Conservation (phyloP, 2,329 filamentous ascomycete species). For the Claviceps arundinis region DNA sequence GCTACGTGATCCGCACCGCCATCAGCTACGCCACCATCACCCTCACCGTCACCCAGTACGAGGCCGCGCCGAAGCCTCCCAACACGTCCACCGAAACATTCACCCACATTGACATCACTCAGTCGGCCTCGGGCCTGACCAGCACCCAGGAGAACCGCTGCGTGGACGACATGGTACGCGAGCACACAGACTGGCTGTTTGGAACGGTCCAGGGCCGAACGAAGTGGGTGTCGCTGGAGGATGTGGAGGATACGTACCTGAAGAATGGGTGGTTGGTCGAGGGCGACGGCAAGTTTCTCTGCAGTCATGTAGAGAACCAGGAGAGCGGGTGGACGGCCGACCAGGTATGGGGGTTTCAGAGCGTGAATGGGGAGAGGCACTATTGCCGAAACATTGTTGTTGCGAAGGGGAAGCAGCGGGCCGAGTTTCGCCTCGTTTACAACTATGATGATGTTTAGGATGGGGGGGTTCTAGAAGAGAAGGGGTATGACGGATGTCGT, state of each 20-base stretch:
- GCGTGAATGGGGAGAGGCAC: conserved; percentile 35
- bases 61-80: conserved; percentile 28
- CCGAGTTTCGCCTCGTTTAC: conserved; percentile 41
- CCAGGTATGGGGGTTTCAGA: conserved; percentile 50
- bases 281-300: conserved; percentile 47
- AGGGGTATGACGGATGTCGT: too few relatives aligned
- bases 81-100: conserved; percentile 25
- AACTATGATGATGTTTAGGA: conserved; percentile 28
- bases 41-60: conserved; percentile 46
- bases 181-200: conserved; percentile 69
- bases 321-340: conserved; percentile 40
- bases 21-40: conserved; percentile 57
- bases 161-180: conserved; percentile 38
- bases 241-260: conserved; percentile 42
- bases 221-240: conserved; percentile 32
- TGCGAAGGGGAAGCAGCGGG: conserved; percentile 34
- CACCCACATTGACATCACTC: conserved; percentile 57
- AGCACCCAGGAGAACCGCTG: conserved; percentile 46
- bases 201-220: conserved; percentile 53
- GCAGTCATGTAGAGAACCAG: conserved; percentile 45
- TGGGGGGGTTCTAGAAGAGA: not conserved
- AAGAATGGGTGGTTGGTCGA: conserved; percentile 47
- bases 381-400: conserved; percentile 41
- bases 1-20: conserved; percentile 60
- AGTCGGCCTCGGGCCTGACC: conserved; percentile 59